These are phyloP conservation scores for Ophiostoma novo-ulmi DNA, from an alignment of 2,329 filamentous ascomycete genomes.

Conservation along the genomic window DNA sequence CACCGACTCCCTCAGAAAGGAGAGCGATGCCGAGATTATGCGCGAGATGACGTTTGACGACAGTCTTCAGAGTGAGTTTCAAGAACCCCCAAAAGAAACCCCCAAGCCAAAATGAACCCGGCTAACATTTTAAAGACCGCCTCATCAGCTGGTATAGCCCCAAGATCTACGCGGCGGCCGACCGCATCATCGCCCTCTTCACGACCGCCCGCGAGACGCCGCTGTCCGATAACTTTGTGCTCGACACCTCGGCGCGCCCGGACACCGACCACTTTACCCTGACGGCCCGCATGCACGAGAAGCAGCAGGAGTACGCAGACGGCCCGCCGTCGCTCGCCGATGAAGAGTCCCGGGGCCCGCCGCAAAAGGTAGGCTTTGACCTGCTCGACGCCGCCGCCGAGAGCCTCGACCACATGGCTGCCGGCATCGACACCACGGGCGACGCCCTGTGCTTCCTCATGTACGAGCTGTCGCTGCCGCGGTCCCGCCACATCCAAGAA, in stretches of 20 bases:
- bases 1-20: conserved; percentile 52
- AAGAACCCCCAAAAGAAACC: no score
- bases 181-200: conserved; percentile 42
- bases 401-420: conserved; percentile 66
- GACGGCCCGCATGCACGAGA: conserved; percentile 52
- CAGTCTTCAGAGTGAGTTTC: conserved; percentile 56
- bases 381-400: conserved; percentile 58
- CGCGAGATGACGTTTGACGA: conserved; percentile 62
- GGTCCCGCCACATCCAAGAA: conserved; percentile 47
- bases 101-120: no score
- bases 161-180: conserved; percentile 44
- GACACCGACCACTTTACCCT: conserved; percentile 52
- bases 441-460: conserved; percentile 65
- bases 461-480: conserved; percentile 62
- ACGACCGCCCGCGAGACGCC: conserved; percentile 54
- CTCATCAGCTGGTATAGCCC: conserved; percentile 56
- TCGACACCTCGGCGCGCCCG: conserved; percentile 44
- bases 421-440: conserved; percentile 68
- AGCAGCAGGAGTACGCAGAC: conserved; percentile 33
- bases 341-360: conserved; percentile 24
- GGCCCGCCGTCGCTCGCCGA: conserved; percentile 19
- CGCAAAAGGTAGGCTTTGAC: conserved; percentile 38
- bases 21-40: conserved; percentile 60
- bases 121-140: conserved; percentile 43
- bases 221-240: conserved; percentile 54